phyloP scores from a whole-genome alignment of 768 basidiomycete genomes.

The Dacryopinax primogenitus region DNA sequence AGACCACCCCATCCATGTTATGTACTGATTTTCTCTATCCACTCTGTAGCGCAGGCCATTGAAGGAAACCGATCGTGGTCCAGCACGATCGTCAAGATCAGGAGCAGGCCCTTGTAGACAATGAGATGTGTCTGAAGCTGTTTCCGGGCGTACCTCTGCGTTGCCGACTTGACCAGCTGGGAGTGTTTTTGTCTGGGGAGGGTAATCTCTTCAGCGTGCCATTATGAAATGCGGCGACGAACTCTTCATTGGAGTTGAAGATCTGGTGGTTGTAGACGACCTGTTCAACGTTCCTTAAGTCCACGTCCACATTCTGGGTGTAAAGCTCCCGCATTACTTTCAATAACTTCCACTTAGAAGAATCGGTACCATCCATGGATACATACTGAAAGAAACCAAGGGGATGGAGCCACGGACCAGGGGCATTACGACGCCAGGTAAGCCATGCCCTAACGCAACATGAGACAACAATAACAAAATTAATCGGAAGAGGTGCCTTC shows the following conservation, averaged over 20 bases:
- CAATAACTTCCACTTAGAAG: slow-evolving; percentile 38
- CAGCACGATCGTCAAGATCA: slow-evolving; percentile 52
- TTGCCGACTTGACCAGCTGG: slow-evolving; percentile 38
- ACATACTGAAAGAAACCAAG: slow-evolving; percentile 46
- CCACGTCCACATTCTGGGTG: neutral
- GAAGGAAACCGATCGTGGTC: slow-evolving; percentile 50
- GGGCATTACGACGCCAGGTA: slow-evolving; percentile 36
- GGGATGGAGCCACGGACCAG: slow-evolving; percentile 44
- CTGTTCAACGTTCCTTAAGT: too few species aligned
- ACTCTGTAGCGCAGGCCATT: slow-evolving; percentile 47
- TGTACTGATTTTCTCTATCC: slow-evolving; percentile 38
- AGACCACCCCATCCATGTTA: slow-evolving; percentile 60
- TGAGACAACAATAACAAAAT: slow-evolving; percentile 8
- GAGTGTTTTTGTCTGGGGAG: slow-evolving; percentile 26
- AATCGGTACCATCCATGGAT: slow-evolving; percentile 43
- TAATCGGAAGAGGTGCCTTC: slow-evolving; percentile 23
- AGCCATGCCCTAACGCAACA: slow-evolving; percentile 33
- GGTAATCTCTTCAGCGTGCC: slow-evolving; percentile 38
- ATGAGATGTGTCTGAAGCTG: neutral
- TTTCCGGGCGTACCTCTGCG: slow-evolving; percentile 18
- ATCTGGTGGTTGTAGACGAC: slow-evolving; percentile 49
- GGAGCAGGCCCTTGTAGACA: slow-evolving; percentile 25
- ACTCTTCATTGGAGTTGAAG: slow-evolving; percentile 37
- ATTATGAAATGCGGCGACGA: slow-evolving; percentile 41
- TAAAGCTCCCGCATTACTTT: slow-evolving; percentile 29